These are phyloP conservation scores for Cercospora sojina DNA, from an alignment of 2,329 filamentous ascomycete genomes.

Conservation along the genomic window DNA sequence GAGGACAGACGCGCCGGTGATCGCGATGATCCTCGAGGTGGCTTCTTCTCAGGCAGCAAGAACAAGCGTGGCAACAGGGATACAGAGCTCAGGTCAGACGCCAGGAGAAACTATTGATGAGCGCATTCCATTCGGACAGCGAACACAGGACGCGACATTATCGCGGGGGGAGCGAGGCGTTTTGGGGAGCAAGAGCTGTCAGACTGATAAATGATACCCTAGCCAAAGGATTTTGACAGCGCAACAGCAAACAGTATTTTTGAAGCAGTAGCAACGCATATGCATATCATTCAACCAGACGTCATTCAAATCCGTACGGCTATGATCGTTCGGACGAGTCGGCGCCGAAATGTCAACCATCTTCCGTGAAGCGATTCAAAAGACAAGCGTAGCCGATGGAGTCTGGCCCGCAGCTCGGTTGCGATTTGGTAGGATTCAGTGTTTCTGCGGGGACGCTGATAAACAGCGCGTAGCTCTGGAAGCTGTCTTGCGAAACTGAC, in stretches of 20 bases:
- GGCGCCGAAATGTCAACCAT: not conserved
- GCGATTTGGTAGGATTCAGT: not conserved
- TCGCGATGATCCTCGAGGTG: slow-evolving; percentile 5
- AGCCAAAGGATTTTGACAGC: not conserved
- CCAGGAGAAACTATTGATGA: slow-evolving; percentile 15
- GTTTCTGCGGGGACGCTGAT: not conserved
- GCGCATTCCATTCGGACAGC: not conserved
- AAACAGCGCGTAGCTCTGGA: not conserved
- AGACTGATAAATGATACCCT: not conserved
- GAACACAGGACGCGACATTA: not conserved
- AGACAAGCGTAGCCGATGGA: not conserved
- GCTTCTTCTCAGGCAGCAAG: slow-evolving; percentile 24
- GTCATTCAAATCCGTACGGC: not conserved
- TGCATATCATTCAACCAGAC: not conserved
- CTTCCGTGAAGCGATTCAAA: not conserved
- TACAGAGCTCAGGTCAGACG: slow-evolving; percentile 14
- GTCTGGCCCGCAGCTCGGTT: not conserved
- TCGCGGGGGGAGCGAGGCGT: not conserved
- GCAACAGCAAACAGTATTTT: not conserved
- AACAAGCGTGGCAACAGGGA: slow-evolving; percentile 11
- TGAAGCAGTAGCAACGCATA: not conserved
- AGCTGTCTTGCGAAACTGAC: not conserved
- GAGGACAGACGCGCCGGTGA: slow-evolving; percentile 23
- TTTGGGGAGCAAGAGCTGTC: not conserved
- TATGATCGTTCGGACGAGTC: not conserved